phyloP scores from a whole-genome alignment of 148 eudicot genomes.

The Fagopyrum homotropicum region DNA sequence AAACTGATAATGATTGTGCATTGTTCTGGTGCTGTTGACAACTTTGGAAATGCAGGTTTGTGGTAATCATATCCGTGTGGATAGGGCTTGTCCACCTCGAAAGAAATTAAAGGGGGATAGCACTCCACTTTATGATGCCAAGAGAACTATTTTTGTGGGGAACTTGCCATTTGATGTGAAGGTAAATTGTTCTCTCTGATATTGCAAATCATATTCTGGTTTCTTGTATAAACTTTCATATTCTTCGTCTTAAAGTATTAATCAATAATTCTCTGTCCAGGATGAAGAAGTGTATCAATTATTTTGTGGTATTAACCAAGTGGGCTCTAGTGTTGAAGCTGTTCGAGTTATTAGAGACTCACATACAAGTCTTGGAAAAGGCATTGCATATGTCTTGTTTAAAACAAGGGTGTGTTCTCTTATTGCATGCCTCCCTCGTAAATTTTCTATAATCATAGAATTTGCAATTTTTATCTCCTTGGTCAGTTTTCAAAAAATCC shows the following conservation, averaged over 20 bases:
- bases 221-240: not conserved
- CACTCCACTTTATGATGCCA: conserved; percentile 59
- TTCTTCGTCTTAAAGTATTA: not conserved
- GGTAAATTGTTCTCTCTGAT: conserved; percentile 30
- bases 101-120: conserved; percentile 86
- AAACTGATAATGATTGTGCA: not conserved
- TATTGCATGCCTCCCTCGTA: not conserved
- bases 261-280: conserved; percentile 25
- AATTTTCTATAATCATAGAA: not conserved
- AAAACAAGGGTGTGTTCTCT: conserved; percentile 67
- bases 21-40: not conserved
- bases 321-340: conserved; percentile 71
- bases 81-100: conserved; percentile 98
- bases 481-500: not conserved
- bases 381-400: conserved; percentile 88
- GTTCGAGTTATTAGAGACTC: conserved; percentile 82
- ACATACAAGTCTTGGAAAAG: conserved; percentile 67
- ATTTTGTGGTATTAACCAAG: conserved; percentile 53
- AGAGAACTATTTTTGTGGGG: conserved; percentile 80
- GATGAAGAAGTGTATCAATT: conserved; percentile 81
- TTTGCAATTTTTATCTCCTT: not conserved
- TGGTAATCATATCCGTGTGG: conserved; percentile 89
- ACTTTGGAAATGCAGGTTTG: conserved; percentile 44
- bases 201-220: conserved; percentile 4
- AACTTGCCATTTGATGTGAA: conserved; percentile 98